Evolutionary conservation across 257 asterid species (phyloP).

Genomic region (Solanum pinnatisectum): DNA sequence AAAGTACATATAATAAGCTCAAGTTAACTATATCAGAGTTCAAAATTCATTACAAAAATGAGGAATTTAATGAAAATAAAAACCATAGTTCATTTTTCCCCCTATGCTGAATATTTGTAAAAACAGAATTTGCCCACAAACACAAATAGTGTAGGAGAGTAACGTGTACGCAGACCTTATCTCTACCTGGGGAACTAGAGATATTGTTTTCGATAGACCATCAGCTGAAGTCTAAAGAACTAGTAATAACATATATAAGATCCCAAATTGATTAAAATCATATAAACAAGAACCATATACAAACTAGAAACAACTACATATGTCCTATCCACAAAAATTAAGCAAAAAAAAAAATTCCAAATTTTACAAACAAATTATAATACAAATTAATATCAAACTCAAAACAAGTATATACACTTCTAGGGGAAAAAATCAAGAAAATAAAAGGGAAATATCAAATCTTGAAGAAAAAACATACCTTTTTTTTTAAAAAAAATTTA

Average conservation of each 20-base stretch:
- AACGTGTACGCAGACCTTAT: not conserved
- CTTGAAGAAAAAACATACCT: not conserved
- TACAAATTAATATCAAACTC: not conserved
- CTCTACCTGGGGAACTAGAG: not conserved
- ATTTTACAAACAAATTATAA: not conserved
- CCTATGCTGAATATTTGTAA: not conserved
- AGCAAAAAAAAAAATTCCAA: not conserved
- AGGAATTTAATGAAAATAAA: not conserved
- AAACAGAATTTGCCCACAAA: not conserved
- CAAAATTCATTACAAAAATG: not conserved
- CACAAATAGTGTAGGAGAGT: not conserved
- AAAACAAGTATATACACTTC: not conserved
- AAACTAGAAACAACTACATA: not conserved
- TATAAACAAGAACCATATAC: not conserved
- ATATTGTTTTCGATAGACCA: not conserved
- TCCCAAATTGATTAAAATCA: not conserved
- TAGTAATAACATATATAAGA: not conserved
- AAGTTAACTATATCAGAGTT: not conserved
- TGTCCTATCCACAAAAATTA: not conserved
- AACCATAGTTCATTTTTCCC: not conserved
- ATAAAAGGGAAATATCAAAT: not conserved
- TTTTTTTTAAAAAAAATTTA: not conserved
- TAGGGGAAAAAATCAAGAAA: not conserved
- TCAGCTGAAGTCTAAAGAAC: not conserved
- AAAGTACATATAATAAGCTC: not conserved